Evolutionary conservation across 306 rosid genomes (phyloP).

Genomic region (Trifolium subterraneum): DNA sequence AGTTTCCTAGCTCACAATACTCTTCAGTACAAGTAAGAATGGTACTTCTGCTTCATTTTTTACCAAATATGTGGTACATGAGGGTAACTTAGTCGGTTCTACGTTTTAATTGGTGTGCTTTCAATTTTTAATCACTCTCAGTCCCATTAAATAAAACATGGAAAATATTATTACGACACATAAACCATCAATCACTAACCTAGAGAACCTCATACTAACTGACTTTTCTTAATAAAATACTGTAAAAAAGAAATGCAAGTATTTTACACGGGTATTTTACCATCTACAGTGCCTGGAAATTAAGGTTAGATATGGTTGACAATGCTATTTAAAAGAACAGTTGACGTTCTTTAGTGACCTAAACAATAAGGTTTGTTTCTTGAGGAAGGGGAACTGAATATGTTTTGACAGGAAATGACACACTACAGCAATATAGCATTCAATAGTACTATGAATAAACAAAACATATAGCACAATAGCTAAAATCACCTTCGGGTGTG

Average conservation of each 20-base stretch:
- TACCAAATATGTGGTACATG: background rate
- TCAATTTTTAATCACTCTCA: too few species aligned
- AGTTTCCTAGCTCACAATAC: background rate
- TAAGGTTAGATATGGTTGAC: background rate
- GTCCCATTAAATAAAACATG: too few species aligned
- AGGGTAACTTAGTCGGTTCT: background rate
- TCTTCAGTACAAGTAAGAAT: background rate
- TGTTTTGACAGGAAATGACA: background rate
- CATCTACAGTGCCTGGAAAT: background rate
- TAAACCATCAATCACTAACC: background rate
- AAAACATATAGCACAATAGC: constrained; percentile 1
- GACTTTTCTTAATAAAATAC: too few species aligned
- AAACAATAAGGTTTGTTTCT: background rate
- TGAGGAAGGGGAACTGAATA: background rate
- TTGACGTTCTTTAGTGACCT: background rate
- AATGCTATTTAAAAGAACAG: background rate
- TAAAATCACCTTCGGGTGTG: constrained; percentile 74
- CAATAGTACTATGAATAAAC: background rate
- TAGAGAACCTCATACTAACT: background rate
- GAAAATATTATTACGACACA: too few species aligned
- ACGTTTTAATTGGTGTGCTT: background rate
- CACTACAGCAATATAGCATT: background rate
- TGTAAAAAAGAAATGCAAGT: background rate
- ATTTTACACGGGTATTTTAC: background rate
- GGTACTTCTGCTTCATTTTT: background rate